Percentiles rank a stretch among this genome's conserved stretches.
phyloP scores from a whole-genome alignment of 2,329 filamentous ascomycete genomes.

The Cytospora leucostoma region DNA sequence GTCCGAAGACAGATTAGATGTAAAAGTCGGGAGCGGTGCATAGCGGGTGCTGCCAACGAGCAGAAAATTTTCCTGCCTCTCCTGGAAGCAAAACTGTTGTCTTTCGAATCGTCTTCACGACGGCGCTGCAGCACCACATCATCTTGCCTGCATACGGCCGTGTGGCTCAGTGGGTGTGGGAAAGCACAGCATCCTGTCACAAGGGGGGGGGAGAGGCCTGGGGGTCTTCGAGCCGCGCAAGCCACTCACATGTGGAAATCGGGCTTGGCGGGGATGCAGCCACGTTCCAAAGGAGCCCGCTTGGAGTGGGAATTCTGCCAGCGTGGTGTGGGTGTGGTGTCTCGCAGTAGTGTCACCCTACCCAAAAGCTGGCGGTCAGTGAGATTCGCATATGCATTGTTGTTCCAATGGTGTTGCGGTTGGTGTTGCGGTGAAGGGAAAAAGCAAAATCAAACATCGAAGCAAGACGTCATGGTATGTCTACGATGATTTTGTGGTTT shows the following conservation, averaged over 20 bases:
- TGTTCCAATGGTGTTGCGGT: background rate
- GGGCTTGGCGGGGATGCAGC: constrained; percentile 19
- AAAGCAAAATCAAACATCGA: constrained; percentile 1
- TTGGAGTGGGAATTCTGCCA: constrained; percentile 7
- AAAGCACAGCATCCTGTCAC: background rate
- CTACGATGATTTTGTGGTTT: background rate
- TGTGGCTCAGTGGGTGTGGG: background rate
- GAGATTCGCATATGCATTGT: constrained; percentile 1
- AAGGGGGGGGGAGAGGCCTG: background rate
- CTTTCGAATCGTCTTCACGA: background rate
- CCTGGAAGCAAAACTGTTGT: background rate
- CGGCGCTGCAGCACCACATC: background rate
- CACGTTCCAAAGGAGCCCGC: constrained; percentile 22
- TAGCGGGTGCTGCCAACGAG: background rate
- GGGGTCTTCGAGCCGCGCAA: constrained; percentile 2
- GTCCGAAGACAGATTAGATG: background rate
- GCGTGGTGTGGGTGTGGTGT: constrained; percentile 9
- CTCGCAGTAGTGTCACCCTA: constrained; percentile 1
- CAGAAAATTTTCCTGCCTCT: background rate
- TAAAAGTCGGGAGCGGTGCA: background rate
- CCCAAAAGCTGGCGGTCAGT: background rate
- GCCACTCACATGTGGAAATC: constrained; percentile 10
- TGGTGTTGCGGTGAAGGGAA: constrained; percentile 17
- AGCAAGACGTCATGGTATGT: constrained; percentile 10
- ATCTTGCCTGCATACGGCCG: background rate